A percentile compares a stretch with the other conserved stretches of the same genome.
These are phyloP conservation scores for Elymus sibiricus DNA, from an alignment of 176 grass and related monocot genomes.

Conservation along the genomic window DNA sequence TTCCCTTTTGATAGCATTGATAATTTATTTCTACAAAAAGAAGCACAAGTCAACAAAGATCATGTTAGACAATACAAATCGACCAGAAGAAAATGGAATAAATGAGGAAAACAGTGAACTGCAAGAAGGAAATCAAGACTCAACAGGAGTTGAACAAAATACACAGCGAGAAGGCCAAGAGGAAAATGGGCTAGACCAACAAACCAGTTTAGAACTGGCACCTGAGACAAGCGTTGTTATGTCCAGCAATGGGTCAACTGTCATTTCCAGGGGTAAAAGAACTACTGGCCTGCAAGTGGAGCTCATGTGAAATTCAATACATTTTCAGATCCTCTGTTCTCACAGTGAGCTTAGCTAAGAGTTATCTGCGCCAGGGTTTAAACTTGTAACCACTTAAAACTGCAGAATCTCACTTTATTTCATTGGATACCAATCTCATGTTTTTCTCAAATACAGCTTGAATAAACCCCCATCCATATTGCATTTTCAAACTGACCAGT, in stretches of 20 bases:
- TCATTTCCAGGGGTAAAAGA: neutral
- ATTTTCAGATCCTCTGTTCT: neutral
- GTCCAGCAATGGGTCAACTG: neutral
- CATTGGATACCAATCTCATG: neutral
- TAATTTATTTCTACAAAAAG: slow-evolving; percentile 28
- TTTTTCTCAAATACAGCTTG: neutral
- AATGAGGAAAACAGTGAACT: slow-evolving; percentile 1
- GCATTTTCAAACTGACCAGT: neutral
- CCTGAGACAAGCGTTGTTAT: neutral
- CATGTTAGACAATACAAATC: neutral
- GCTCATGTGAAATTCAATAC: neutral
- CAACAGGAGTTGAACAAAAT: neutral
- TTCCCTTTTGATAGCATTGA: slow-evolving; percentile 34
- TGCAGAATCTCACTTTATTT: neutral
- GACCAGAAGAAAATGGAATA: neutral
- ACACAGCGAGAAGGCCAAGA: neutral
- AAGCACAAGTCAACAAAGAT: neutral
- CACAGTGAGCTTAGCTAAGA: neutral
- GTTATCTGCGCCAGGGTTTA: neutral
- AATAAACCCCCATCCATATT: neutral
- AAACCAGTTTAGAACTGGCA: neutral
- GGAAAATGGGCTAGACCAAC: neutral
- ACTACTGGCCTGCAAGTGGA: neutral
- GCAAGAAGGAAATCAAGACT: neutral
- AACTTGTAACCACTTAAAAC: neutral